Evolutionary conservation across 768 basidiomycete genomes (phyloP), one percentile per base, ranked within the genome.

Genomic region (Pseudohyphozyma bogoriensis): DNA sequence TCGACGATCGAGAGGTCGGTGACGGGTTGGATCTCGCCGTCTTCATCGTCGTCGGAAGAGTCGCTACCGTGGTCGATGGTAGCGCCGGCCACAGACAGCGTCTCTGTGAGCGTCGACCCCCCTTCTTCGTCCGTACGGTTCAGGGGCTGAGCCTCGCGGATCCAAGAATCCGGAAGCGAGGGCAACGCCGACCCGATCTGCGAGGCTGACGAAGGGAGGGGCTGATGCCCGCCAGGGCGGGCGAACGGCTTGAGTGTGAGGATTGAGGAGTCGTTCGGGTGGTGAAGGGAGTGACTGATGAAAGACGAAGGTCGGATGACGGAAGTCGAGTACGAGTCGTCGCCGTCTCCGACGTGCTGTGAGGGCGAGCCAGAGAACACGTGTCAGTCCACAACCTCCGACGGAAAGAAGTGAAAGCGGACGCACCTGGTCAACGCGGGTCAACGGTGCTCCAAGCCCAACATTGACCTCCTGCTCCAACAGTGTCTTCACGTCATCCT

Each of bases 391-490:
- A 77, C 55, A 42, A 31, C 29, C n/a, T 24, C 40, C 24, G 29
- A 0, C 5, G 37, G 26, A n/a, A n/a, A n/a, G n/a, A n/a, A n/a
- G n/a, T n/a, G n/a, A n/a, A n/a, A n/a, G n/a, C n/a, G n/a, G n/a
- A n/a, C n/a, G n/a, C n/a, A n/a, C n/a, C n/a, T n/a, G n/a, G n/a
- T 49, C 56, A 53, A 37, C 42, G 83, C 82, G 42, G 76, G 74
- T 49, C 76, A 76, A n/a, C 73, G 71, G 33, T 72, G 70, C 50
- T 66, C 71, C 18, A 72, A 69, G 45, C 73, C 62, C n/a, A 61
- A 86, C 82, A 11, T 77, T 78, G 62, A 85, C 84, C 12, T 77
- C 78, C 1, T 83, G 79, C 9, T 85, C 79, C 15, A 80, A 73
- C 13, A 64, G 47, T n/a, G 40, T 58, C 12, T 29, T 22, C 40